Evolutionary conservation across 495 filamentous ascomycete species (phyloP).

Genomic region (Lasiosphaeria miniovina): DNA sequence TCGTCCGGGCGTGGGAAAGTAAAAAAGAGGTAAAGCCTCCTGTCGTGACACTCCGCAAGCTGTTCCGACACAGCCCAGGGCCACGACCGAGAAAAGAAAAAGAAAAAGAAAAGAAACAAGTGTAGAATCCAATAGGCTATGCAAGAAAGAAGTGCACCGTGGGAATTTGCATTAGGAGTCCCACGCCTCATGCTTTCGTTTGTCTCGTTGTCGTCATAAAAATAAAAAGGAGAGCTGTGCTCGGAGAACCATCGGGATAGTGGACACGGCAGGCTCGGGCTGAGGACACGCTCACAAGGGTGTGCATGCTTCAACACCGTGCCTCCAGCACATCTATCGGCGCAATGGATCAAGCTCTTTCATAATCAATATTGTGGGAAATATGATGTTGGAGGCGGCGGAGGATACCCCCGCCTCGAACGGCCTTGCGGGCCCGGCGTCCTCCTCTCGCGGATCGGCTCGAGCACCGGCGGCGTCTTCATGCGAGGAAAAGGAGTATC

Average conservation of each 20-base stretch:
- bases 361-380: constrained; percentile 14
- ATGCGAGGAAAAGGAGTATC: constrained; percentile 23
- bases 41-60: neutral
- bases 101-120: constrained; percentile 8
- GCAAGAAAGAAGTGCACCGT: neutral
- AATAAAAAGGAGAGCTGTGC: neutral
- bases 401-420: constrained; percentile 20
- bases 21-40: constrained; percentile 2
- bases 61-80: neutral
- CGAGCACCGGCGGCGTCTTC: constrained; percentile 33
- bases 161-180: neutral
- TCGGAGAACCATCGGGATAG: constrained; percentile 4
- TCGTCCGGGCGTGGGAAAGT: neutral
- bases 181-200: constrained; percentile 21
- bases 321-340: neutral
- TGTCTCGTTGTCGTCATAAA: constrained; percentile 16
- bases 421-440: constrained; percentile 30
- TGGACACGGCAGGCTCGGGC: constrained; percentile 3
- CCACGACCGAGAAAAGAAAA: constrained; percentile 3
- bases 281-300: neutral
- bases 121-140: neutral
- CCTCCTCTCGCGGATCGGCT: constrained; percentile 31
- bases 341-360: neutral
- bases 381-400: constrained; percentile 27
- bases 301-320: neutral